phyloP scores from a whole-genome alignment of 192 early-diverging fungal species.

The Haplosporangium gracile region DNA sequence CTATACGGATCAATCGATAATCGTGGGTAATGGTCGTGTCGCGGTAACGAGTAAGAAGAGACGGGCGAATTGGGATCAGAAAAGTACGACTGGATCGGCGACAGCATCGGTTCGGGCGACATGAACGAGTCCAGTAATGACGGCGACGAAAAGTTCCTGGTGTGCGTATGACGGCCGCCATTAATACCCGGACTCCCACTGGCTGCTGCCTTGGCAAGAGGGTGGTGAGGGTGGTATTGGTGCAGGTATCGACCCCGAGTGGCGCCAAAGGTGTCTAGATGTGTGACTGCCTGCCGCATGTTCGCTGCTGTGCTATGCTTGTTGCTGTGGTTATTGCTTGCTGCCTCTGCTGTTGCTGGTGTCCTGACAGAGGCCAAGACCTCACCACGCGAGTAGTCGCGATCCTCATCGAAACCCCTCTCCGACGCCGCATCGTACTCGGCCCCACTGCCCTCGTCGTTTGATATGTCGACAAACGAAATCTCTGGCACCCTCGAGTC shows the following conservation, averaged over 20 bases:
- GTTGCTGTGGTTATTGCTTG: background rate
- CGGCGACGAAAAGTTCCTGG: conserved; percentile 44
- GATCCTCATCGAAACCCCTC: conserved; percentile 20
- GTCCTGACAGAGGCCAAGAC: background rate
- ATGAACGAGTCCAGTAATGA: conserved; percentile 52
- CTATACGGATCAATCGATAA: conserved; percentile 21
- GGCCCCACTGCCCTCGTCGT: background rate
- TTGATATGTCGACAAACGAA: background rate
- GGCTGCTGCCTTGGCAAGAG: conserved; percentile 6
- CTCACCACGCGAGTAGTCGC: conserved; percentile 9
- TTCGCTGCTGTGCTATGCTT: background rate
- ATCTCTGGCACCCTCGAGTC: conserved; percentile 2
- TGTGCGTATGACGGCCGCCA: conserved; percentile 26
- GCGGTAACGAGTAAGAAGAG: conserved; percentile 34
- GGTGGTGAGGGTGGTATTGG: conserved; percentile 2
- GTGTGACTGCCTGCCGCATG: conserved; percentile 11
- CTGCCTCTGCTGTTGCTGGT: background rate
- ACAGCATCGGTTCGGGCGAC: conserved; percentile 47
- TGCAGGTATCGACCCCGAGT: conserved; percentile 5
- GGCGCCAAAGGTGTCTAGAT: background rate
- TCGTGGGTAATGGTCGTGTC: conserved; percentile 45
- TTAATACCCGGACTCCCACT: background rate
- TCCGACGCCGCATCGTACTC: conserved; percentile 16
- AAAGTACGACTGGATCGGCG: conserved; percentile 55
- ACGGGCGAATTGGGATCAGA: conserved; percentile 48